These are phyloP conservation scores for Nothopassalora personata DNA, from an alignment of 2,329 filamentous ascomycete genomes.

Conservation along the genomic window DNA sequence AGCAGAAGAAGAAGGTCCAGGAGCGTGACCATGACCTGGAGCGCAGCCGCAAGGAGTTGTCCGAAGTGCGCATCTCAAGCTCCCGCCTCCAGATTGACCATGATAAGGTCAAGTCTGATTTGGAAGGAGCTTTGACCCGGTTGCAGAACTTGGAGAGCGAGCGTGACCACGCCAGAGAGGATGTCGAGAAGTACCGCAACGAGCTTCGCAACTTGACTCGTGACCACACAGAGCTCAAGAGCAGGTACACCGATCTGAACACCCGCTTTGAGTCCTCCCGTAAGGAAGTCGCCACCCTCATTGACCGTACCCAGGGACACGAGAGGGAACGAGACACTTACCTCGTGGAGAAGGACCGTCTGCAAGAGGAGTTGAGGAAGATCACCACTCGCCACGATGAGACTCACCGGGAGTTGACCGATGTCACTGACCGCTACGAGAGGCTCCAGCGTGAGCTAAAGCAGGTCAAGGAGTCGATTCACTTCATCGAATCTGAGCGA, in stretches of 20 bases:
- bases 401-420: conserved; percentile 20
- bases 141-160: conserved; percentile 24
- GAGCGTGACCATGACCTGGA: conserved; percentile 30
- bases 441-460: conserved; percentile 24
- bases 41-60: conserved; percentile 23
- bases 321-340: conserved; percentile 26
- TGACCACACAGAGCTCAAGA: conserved; percentile 27
- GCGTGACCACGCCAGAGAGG: conserved; percentile 24
- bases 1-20: conserved; percentile 25
- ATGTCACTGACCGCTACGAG: conserved; percentile 24
- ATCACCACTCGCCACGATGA: conserved; percentile 22
- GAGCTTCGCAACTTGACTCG: conserved; percentile 26
- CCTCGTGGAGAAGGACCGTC: conserved; percentile 26
- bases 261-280: conserved; percentile 22
- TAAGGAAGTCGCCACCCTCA: conserved; percentile 25
- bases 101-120: conserved; percentile 24
- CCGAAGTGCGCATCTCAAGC: conserved; percentile 18
- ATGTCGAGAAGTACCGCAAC: conserved; percentile 25
- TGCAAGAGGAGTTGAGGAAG: conserved; percentile 29
- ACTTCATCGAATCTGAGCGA: conserved; percentile 26
- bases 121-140: conserved; percentile 19
- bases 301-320: conserved; percentile 23
- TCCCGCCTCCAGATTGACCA: conserved; percentile 23
- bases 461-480: conserved; percentile 24
- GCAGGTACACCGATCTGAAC: conserved; percentile 23